phyloP scores from a whole-genome alignment of 2,329 filamentous ascomycete genomes.

The Macrophomina tecta region DNA sequence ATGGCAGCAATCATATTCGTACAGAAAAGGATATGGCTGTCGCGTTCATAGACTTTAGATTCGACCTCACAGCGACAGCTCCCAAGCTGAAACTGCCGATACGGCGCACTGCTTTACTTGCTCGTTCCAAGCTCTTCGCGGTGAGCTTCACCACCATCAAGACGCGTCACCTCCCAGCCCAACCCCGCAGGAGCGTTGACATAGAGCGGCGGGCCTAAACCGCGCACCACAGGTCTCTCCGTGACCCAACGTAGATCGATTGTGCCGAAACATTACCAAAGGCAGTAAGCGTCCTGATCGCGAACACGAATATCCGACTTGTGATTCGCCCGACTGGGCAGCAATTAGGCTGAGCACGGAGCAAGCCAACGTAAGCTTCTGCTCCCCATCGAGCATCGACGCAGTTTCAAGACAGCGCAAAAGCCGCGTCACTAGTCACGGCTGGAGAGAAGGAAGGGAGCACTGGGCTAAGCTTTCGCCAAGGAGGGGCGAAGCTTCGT shows the following conservation, averaged over 20 bases:
- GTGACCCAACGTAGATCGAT: not conserved
- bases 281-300: not conserved
- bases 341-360: not conserved
- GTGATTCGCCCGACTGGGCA: not conserved
- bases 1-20: too few species aligned
- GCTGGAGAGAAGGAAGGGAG: not conserved
- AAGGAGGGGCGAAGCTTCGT: conserved; percentile 4
- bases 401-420: not conserved
- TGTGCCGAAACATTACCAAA: not conserved
- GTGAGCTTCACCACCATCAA: too few species aligned
- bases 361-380: conserved; percentile 17
- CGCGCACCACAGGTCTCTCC: not conserved
- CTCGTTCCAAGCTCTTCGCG: too few species aligned
- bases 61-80: too few species aligned
- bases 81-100: too few species aligned
- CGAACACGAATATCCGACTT: not conserved
- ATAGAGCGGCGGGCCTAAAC: too few species aligned
- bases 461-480: not conserved
- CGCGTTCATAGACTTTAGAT: too few species aligned
- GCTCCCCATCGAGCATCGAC: not conserved
- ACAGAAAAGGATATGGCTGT: too few species aligned
- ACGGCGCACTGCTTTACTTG: too few species aligned
- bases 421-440: conserved; percentile 1
- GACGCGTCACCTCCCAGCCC: too few species aligned
- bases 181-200: too few species aligned